A percentile compares a stretch with the other conserved stretches of the same genome.
Conservation (phyloP, 352 stramenopile species). For the Pythium folliculosum region DNA sequence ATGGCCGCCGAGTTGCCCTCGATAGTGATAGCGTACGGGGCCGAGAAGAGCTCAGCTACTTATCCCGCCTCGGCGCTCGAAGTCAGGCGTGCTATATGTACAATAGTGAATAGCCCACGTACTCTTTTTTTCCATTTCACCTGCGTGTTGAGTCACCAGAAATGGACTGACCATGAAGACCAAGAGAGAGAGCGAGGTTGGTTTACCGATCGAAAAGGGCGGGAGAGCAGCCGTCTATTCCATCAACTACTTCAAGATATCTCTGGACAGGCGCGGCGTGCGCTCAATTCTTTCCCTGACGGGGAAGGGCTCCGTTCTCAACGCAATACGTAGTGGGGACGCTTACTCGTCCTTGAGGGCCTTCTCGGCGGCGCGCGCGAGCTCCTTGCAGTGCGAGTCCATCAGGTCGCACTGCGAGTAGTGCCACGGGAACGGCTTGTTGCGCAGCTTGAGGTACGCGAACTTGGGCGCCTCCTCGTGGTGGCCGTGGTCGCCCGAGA, state of each 20-base stretch:
- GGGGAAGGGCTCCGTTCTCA: conserved; percentile 12
- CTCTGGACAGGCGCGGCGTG: not conserved
- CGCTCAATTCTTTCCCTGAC: not conserved
- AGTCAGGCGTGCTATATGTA: not conserved
- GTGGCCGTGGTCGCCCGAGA: conserved; percentile 44
- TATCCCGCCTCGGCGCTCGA: not conserved
- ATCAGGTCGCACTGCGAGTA: conserved; percentile 82
- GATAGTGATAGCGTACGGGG: not conserved
- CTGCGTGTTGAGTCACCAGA: not conserved
- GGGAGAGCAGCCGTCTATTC: conserved; percentile 11
- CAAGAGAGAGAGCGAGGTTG: not conserved
- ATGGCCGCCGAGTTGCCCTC: not conserved
- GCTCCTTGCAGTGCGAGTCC: conserved; percentile 72
- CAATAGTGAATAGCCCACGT: not conserved
- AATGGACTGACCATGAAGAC: not conserved
- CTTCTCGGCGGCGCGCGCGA: conserved; percentile 65
- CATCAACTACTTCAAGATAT: conserved; percentile 10
- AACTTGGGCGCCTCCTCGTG: conserved; percentile 64
- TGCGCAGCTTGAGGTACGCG: conserved; percentile 88
- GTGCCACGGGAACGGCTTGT: conserved; percentile 85
- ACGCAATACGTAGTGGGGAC: conserved; percentile 16
- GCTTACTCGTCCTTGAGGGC: conserved; percentile 57
- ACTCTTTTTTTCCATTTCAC: not conserved
- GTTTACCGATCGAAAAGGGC: conserved; percentile 8
- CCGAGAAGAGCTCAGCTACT: not conserved